Conservation (phyloP, 1,139 yeast species). For the Kurtzmaniella quercitrusa region DNA sequence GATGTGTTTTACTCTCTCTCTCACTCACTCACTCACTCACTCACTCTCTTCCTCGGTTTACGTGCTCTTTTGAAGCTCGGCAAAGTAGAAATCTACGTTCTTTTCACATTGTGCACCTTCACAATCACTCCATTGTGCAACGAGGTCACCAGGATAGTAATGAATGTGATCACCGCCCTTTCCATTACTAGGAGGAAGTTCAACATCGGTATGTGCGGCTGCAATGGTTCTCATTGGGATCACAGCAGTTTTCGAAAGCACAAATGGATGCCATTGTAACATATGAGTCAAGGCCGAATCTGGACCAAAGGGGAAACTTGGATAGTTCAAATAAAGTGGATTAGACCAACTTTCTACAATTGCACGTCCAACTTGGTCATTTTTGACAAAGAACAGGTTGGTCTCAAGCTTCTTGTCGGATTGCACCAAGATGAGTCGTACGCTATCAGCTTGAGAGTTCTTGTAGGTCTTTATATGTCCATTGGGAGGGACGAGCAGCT, state of each 20-base stretch:
- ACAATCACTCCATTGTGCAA: conserved; percentile 59
- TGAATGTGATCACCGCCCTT: conserved; percentile 34
- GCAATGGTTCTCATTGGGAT: conserved; percentile 52
- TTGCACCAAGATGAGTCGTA: conserved; percentile 65
- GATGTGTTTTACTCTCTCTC: too few relatives aligned
- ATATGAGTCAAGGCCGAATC: conserved; percentile 74
- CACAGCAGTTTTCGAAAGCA: conserved; percentile 67
- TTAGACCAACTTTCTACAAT: conserved; percentile 76
- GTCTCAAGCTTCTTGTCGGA: conserved; percentile 57
- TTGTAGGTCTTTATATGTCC: conserved; percentile 71
- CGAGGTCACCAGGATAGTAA: conserved; percentile 61
- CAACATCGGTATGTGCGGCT: conserved; percentile 22
- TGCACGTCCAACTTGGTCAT: conserved; percentile 60
- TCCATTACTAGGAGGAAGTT: conserved; percentile 14
- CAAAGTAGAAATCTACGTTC: conserved; percentile 37
- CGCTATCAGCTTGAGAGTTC: conserved; percentile 48
- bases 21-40: background rate
- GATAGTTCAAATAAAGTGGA: conserved; percentile 61
- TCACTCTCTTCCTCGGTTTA: background rate
- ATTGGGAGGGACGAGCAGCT: conserved; percentile 63
- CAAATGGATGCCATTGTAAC: conserved; percentile 89
- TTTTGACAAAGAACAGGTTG: conserved; percentile 63
- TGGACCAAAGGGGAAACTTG: conserved; percentile 56
- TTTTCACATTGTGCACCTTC: conserved; percentile 47
- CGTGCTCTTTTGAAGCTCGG: conserved; percentile 12